Evolutionary conservation across 2,329 filamentous ascomycete genomes (phyloP), one percentile per base, ranked within the genome.

Genomic region (Metarhizium rileyi): DNA sequence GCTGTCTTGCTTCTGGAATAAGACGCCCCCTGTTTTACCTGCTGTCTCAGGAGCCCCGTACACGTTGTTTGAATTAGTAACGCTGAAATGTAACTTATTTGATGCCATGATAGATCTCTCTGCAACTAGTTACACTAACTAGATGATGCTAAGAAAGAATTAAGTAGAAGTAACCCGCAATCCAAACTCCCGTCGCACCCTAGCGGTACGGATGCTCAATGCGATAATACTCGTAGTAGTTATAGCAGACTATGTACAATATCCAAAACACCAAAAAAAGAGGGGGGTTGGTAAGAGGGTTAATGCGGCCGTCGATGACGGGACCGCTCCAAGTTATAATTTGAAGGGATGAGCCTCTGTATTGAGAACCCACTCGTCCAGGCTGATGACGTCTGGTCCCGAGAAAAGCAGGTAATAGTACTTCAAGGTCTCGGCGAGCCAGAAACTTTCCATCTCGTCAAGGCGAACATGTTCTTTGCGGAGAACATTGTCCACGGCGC

Each of bases 381-480:
- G 63, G 58, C 72, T 77, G 10, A 81, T 66, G 14, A 79, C 61
- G 47, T 74, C 69, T 51, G 76, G 78, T 26, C 81, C 76, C 1
- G 77, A 74, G 59, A 81, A 78, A 48, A 86, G 82, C 58, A 91
- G 63, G 67, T 86, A 91, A 47, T 75, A 74, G 63, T 93, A 93
- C 72, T 94, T 93, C 61, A 93, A 61, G 51, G 89, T 84, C 69
- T 93, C 87, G 0, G 87, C 87, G 63, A 53, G 35, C 51, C 50
- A 95, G 66, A 94, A 95, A 61, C 86, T 90, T 70, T 95, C 86
- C 86, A 91, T 90, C 57, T 74, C 72, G 63, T 90, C 79, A 36
- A 66, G 63, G 49, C 74, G 69, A 9, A 59, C 59, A 1, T 73
- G 66, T 18, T 73, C 63, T 1, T 65, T 51, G 5, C 54, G 50